Evolutionary conservation across 2,329 filamentous ascomycete species (phyloP), one percentile per base, ranked within the genome.

Genomic region (Sporothrix variecibatus): DNA sequence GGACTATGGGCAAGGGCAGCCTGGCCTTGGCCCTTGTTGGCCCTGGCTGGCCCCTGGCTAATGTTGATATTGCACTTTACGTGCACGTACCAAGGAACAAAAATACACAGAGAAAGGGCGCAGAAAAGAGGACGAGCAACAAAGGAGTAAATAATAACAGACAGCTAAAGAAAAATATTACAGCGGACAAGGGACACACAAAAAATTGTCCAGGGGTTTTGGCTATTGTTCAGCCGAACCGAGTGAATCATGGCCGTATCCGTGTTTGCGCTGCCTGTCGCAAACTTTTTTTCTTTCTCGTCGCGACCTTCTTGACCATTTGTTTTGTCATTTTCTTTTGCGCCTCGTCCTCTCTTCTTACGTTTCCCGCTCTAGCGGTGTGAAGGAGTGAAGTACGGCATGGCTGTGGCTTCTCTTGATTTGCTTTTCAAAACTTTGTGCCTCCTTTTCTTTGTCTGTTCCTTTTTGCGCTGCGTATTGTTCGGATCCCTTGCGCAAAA

Each of bases 71-170:
- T 67, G 26, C 43, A 51, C 65, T 49, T 15, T 23, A 46, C 38
- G 62, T 69, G 67, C 67, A 69, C 67, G 67, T 53, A 69, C 67
- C 67, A 69, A 56, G 67, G 43, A 46, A 69, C 67, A 56, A 53
- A 69, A 53, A 40, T 69, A 69, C 67, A 69, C 67, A 28, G 11
- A 17, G 43, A 20, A 7, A 69, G 9, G 65, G 67, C 31, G 46
- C 15, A 69, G 46, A 40, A 38, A 40, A 23, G 67, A 69, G 65
- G 28, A 69, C 46, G 26, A n/a, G 1, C 38, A 67, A 51, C 11
- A 49, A 1, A 28, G n/a, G 2, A 20, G 20, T 23, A 31, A 2
- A n/a, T 6, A 2, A 23, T 6, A 51, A 20, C 6, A 31, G 4
- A 15, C 23, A 58, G 23, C 53, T 6, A 31, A 4, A 23, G 26